Percentiles rank a stretch among this genome's conserved stretches.
Evolutionary conservation across 1,139 yeast genomes (phyloP).

Genomic region (Saccharomyces pastorianus): DNA sequence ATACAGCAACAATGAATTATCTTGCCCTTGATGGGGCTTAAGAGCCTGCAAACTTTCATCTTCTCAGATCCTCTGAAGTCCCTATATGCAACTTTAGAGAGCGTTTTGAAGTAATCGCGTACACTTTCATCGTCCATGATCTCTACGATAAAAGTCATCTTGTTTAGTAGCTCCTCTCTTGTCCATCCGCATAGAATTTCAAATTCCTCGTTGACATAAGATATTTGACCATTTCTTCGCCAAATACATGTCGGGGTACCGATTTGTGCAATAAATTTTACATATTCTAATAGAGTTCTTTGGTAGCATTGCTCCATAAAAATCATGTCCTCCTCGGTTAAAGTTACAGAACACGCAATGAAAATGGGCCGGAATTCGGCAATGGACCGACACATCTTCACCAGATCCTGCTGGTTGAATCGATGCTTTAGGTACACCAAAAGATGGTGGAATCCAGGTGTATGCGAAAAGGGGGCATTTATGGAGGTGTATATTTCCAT

Average conservation of each 20-base stretch:
- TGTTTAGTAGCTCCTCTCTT: conserved; percentile 53
- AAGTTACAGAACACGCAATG: conserved; percentile 82
- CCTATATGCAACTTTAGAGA: conserved; percentile 81
- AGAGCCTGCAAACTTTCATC: conserved; percentile 49
- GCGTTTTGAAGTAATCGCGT: conserved; percentile 77
- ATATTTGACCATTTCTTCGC: conserved; percentile 93
- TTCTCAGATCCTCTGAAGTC: conserved; percentile 82
- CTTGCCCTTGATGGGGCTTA: conserved; percentile 31
- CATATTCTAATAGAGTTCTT: conserved; percentile 80
- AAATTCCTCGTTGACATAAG: conserved; percentile 89
- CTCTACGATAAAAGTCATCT: conserved; percentile 74
- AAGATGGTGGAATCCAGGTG: conserved; percentile 81
- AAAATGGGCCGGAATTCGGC: conserved; percentile 86
- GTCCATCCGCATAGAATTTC: conserved; percentile 88
- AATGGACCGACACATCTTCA: conserved; percentile 80
- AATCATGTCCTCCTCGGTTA: conserved; percentile 82
- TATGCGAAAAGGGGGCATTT: conserved; percentile 70
- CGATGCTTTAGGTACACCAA: conserved; percentile 65
- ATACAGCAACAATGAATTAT: conserved; percentile 66
- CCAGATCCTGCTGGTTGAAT: conserved; percentile 61
- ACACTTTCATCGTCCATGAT: conserved; percentile 82
- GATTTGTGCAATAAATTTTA: conserved; percentile 69
- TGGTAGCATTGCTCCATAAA: conserved; percentile 97
- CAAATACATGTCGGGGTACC: conserved; percentile 95
- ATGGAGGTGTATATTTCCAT: conserved; percentile 75